Evolutionary conservation across 202 grass and related monocot species (phyloP).

Genomic region (Schoenoplectus triqueter): DNA sequence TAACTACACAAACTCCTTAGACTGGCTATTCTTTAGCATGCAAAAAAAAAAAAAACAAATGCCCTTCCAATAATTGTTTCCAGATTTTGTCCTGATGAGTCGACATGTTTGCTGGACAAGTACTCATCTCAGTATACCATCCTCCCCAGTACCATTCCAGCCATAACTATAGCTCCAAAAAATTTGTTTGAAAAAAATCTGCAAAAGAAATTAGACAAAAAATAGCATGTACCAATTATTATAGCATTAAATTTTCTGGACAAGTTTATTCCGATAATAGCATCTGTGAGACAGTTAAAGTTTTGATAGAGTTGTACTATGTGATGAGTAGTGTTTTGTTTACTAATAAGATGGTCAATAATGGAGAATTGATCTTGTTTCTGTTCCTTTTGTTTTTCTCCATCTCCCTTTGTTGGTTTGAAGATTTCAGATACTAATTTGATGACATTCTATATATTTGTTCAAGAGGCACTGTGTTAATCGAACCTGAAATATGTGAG

Average conservation of each 20-base stretch:
- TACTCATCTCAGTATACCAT: conserved; percentile 39
- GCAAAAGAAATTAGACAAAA: conserved; percentile 11
- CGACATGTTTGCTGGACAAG: not conserved
- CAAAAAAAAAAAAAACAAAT: not conserved
- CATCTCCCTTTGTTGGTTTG: too few relatives aligned
- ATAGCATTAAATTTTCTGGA: not conserved
- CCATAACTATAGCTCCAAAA: conserved; percentile 50
- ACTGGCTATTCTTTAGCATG: not conserved
- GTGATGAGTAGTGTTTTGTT: not conserved
- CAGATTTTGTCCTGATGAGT: not conserved
- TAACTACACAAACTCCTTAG: not conserved
- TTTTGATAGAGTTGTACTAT: not conserved
- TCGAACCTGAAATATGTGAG: not conserved
- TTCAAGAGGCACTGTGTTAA: not conserved
- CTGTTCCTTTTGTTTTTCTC: too few relatives aligned
- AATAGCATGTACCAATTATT: not conserved
- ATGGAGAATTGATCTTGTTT: too few relatives aligned
- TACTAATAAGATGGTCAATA: not conserved
- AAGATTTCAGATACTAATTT: too few relatives aligned
- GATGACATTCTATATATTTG: too few relatives aligned
- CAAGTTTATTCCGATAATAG: not conserved
- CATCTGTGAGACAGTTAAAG: not conserved
- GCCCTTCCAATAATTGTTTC: not conserved
- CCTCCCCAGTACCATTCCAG: conserved; percentile 47
- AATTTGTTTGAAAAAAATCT: conserved; percentile 56